Percentiles rank a stretch among this genome's conserved stretches.
Conservation (phyloP, 345 rosid species). For the Draba incana region DNA sequence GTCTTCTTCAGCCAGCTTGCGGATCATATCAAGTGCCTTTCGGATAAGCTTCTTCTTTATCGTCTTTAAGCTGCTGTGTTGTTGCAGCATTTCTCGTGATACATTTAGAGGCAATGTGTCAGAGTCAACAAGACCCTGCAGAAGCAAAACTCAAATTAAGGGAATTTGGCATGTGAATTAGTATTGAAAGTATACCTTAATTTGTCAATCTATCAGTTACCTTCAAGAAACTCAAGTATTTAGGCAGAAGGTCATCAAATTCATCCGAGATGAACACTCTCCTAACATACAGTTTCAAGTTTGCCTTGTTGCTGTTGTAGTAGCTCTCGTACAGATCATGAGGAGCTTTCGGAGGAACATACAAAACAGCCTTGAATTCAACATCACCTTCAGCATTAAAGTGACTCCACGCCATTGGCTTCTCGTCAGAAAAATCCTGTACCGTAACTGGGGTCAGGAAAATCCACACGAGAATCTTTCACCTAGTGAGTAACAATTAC, state of each 20-base stretch:
- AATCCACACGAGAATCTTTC: conserved; percentile 15
- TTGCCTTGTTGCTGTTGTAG: conserved; percentile 81
- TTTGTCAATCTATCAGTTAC: conserved; percentile 42
- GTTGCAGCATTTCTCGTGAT: conserved; percentile 98
- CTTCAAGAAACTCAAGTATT: conserved; percentile 89
- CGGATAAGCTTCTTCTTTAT: conserved; percentile 97
- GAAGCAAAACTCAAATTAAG: conserved; percentile 26
- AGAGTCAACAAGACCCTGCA: conserved; percentile 98
- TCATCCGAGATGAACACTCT: conserved; percentile 98
- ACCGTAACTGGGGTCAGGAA: conserved; percentile 32
- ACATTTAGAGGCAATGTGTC: conserved; percentile 94
- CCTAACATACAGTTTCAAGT: conserved; percentile 90
- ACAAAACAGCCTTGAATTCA: conserved; percentile 90
- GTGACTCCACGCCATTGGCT: conserved; percentile 94
- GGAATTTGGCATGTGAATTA: neutral
- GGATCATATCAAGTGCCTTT: conserved; percentile 96
- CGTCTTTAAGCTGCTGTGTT: conserved; percentile 92
- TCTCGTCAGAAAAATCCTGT: conserved; percentile 87
- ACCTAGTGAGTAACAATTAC: neutral
- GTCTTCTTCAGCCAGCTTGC: conserved; percentile 88
- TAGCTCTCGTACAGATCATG: conserved; percentile 93
- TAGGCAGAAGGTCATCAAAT: conserved; percentile 95
- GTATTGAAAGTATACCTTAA: neutral
- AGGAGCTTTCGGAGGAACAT: conserved; percentile 97
- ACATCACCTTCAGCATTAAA: conserved; percentile 97